Percentiles rank a stretch among this genome's conserved stretches.
Conservation (phyloP, 2,329 filamentous ascomycete species). For the Scopulariopsis brevicaulis region DNA sequence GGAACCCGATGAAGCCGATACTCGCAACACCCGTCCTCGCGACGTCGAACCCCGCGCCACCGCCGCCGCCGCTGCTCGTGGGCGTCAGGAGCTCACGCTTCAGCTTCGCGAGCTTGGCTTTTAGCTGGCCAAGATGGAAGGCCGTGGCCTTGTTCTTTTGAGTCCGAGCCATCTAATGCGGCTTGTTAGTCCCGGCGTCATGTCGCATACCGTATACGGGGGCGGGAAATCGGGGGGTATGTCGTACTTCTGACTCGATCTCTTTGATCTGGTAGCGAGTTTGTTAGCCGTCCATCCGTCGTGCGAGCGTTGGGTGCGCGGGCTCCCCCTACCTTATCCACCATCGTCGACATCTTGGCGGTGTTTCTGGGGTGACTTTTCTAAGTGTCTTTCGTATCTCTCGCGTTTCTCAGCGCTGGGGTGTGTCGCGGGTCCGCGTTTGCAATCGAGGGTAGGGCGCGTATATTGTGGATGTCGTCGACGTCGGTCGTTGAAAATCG, state of each 20-base stretch:
- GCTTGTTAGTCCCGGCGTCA: neutral
- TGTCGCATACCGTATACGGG: neutral
- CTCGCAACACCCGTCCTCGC: constrained; percentile 94
- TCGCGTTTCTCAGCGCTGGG: neutral
- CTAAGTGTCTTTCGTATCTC: neutral
- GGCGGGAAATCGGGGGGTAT: constrained; percentile 4
- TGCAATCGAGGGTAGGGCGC: neutral
- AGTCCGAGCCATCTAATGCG: constrained; percentile 72
- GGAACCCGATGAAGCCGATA: constrained; percentile 96
- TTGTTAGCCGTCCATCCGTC: constrained; percentile 16
- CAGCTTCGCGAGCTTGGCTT: constrained; percentile 95
- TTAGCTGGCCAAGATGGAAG: constrained; percentile 89
- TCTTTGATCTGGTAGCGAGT: constrained; percentile 66
- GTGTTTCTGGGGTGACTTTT: neutral
- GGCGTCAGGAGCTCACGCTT: constrained; percentile 93
- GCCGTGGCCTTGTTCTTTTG: constrained; percentile 97
- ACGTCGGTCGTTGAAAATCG: neutral
- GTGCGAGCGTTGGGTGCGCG: neutral
- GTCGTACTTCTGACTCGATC: constrained; percentile 84
- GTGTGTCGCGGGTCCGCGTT: neutral
- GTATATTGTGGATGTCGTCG: neutral
- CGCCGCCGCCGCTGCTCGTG: constrained; percentile 72
- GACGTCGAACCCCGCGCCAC: constrained; percentile 87
- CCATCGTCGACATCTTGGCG: constrained; percentile 81
- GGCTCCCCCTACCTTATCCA: constrained; percentile 68